Percentiles rank a stretch among this genome's conserved stretches.
These are phyloP conservation scores for Apophysomyces variabilis DNA, from an alignment of 371 early-diverging fungal genomes.

Conservation along the genomic window DNA sequence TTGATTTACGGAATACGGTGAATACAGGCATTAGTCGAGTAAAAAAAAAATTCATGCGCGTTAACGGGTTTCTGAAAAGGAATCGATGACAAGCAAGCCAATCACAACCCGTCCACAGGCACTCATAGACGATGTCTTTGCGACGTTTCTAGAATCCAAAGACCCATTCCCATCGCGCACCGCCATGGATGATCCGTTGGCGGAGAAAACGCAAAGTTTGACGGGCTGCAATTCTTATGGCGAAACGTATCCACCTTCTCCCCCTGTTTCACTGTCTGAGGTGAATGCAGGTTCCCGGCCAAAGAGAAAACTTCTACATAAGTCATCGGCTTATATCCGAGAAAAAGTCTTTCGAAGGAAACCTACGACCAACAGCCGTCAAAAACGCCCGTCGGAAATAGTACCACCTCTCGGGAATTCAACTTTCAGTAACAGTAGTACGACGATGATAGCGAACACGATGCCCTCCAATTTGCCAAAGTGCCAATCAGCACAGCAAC, in stretches of 20 bases:
- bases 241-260: not conserved
- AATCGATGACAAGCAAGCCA: not conserved
- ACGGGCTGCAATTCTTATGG: not conserved
- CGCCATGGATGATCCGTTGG: not conserved
- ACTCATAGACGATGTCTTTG: not conserved
- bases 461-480: too few species aligned
- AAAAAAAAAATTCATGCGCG: not conserved
- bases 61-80: not conserved
- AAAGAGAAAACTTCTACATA: constrained; percentile 6
- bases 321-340: not conserved
- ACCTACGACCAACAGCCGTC: not conserved
- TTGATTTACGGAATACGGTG: not conserved
- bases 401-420: not conserved
- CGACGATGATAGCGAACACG: too few species aligned
- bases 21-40: not conserved
- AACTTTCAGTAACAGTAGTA: not conserved
- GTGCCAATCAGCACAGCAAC: too few species aligned
- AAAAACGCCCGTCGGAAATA: not conserved
- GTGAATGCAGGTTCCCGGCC: not conserved
- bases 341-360: constrained; percentile 1
- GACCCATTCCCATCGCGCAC: not conserved
- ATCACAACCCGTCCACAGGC: not conserved
- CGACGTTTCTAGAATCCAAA: not conserved
- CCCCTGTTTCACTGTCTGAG: not conserved
- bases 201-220: not conserved